A percentile compares a stretch with the other conserved stretches of the same genome.
These are phyloP conservation scores for Cucurbita moschata DNA, from an alignment of 306 rosid species.

Conservation along the genomic window DNA sequence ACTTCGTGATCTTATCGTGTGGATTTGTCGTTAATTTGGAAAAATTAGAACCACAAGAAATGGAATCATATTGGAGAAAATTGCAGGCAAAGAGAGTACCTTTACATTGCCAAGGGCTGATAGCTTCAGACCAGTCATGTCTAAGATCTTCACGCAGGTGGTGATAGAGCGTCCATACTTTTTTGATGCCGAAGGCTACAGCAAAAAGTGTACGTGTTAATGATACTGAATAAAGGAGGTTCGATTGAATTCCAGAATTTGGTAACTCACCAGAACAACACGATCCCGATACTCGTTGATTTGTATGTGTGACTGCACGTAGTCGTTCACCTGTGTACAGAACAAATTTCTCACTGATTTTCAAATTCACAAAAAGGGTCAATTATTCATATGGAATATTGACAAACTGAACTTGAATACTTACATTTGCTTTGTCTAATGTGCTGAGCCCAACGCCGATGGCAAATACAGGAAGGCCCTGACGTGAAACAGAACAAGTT, in stretches of 20 bases:
- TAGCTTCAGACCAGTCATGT: slow-evolving; percentile 90
- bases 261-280: slow-evolving; percentile 52
- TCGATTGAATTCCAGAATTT: neutral
- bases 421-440: slow-evolving; percentile 85
- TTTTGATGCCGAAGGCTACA: slow-evolving; percentile 81
- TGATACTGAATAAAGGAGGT: neutral
- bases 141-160: slow-evolving; percentile 79
- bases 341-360: neutral
- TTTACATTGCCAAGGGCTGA: slow-evolving; percentile 79
- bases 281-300: slow-evolving; percentile 88
- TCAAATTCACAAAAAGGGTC: neutral
- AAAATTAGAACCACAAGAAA: slow-evolving; percentile 1
- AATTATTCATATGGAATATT: neutral
- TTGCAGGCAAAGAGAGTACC: slow-evolving; percentile 23
- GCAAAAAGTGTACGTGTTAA: slow-evolving; percentile 10
- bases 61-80: neutral
- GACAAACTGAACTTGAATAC: slow-evolving; percentile 15
- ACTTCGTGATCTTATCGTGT: neutral
- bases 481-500: slow-evolving; percentile 12
- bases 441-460: slow-evolving; percentile 77
- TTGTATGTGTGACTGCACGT: slow-evolving; percentile 99
- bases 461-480: slow-evolving; percentile 90
- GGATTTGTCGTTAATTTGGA: neutral
- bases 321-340: slow-evolving; percentile 57
- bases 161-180: slow-evolving; percentile 53